Evolutionary conservation across 345 rosid genomes (phyloP).

Genomic region (Ceriops tagal): DNA sequence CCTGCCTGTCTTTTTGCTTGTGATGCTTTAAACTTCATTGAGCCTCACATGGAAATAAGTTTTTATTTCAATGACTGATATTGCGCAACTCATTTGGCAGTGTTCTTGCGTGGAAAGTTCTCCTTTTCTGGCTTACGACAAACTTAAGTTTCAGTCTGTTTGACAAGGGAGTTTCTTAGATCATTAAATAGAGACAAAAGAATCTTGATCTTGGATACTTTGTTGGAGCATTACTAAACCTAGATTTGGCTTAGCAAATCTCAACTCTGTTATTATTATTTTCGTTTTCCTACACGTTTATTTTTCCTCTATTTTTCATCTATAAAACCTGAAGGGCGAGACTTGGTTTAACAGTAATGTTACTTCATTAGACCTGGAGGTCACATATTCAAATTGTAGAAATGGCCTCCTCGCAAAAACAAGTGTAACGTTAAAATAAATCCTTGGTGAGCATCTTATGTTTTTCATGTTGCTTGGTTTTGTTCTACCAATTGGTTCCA

Average conservation of each 20-base stretch:
- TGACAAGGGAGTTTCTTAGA: background rate
- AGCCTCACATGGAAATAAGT: too few relatives aligned
- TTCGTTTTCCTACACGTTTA: slow-evolving; percentile 1
- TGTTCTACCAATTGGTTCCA: too few relatives aligned
- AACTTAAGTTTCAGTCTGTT: background rate
- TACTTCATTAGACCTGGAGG: too few relatives aligned
- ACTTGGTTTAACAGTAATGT: too few relatives aligned
- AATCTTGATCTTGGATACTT: slow-evolving; percentile 2
- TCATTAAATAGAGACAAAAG: background rate
- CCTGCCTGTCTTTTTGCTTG: too few relatives aligned
- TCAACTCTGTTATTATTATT: background rate
- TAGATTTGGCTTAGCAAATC: background rate
- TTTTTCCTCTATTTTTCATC: background rate
- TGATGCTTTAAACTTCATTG: too few relatives aligned
- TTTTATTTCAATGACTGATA: too few relatives aligned
- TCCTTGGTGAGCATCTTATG: too few relatives aligned
- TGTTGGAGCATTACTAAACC: background rate
- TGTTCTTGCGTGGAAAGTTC: background rate
- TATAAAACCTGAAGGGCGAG: background rate
- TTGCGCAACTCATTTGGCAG: background rate
- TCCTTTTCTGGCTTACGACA: background rate
- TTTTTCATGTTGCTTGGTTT: too few relatives aligned
- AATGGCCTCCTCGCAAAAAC: too few relatives aligned
- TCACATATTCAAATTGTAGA: too few relatives aligned
- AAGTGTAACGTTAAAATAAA: too few relatives aligned